phyloP scores from a whole-genome alignment of 2,329 filamentous ascomycete species.

The Aspergillus spinulosporus region DNA sequence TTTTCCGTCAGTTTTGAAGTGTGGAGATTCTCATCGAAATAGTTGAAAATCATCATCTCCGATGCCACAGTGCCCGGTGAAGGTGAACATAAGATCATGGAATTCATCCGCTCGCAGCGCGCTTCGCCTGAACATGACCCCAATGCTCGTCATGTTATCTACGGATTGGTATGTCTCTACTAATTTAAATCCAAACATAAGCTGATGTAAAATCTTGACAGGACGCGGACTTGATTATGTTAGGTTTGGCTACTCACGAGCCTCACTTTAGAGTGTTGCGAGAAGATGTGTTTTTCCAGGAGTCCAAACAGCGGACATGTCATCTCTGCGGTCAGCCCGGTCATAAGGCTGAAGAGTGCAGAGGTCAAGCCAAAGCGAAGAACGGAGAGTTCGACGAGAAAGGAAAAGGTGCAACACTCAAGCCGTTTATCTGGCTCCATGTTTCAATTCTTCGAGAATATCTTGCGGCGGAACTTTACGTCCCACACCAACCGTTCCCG shows the following conservation, averaged over 20 bases:
- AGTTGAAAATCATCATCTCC: conserved; percentile 94
- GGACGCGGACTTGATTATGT: conserved; percentile 98
- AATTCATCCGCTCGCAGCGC: conserved; percentile 91
- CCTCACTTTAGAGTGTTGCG: conserved; percentile 94
- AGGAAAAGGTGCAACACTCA: conserved; percentile 66
- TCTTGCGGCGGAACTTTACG: conserved; percentile 81
- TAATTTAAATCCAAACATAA: no score
- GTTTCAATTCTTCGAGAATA: conserved; percentile 91
- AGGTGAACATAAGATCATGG: conserved; percentile 99
- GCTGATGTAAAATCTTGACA: conserved; percentile 16
- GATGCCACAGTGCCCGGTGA: conserved; percentile 97
- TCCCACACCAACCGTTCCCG: conserved; percentile 77
- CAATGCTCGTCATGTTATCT: conserved; percentile 97
- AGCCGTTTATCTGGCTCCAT: conserved; percentile 98
- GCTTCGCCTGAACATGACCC: conserved; percentile 88
- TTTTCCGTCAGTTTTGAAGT: not conserved
- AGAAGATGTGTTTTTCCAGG: conserved; percentile 94
- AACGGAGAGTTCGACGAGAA: conserved; percentile 80
- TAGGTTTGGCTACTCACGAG: conserved; percentile 94
- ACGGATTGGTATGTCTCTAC: conserved; percentile 63
- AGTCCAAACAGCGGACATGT: conserved; percentile 78
- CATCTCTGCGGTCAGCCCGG: conserved; percentile 88
- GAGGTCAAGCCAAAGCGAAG: conserved; percentile 74
- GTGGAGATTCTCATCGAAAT: conserved; percentile 25
- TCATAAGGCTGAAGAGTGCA: conserved; percentile 84